phyloP scores from a whole-genome alignment of 2,329 filamentous ascomycete genomes.

The Aspergillus neoniger region DNA sequence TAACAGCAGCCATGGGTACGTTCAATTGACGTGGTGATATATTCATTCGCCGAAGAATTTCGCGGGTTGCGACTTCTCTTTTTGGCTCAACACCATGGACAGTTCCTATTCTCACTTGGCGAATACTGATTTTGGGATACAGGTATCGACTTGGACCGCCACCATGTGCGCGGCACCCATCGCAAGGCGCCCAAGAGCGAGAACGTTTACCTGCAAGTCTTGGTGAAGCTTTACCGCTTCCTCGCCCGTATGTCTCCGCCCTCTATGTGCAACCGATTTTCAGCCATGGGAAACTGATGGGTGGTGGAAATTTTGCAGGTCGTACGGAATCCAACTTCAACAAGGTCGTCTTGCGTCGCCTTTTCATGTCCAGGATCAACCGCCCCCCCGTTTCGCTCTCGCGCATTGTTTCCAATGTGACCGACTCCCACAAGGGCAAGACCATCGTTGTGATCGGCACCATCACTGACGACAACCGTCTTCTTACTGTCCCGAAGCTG shows the following conservation, averaged over 20 bases:
- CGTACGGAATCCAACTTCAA: conserved; percentile 98
- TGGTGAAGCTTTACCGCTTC: conserved; percentile 99
- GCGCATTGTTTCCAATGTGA: conserved; percentile 71
- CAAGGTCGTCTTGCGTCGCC: conserved; percentile 94
- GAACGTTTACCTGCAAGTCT: conserved; percentile 95
- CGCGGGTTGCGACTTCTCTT: not conserved
- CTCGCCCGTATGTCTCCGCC: conserved; percentile 69
- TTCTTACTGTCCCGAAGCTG: conserved; percentile 86
- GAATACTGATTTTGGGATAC: conserved; percentile 22
- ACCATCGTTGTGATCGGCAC: conserved; percentile 93
- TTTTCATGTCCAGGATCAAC: conserved; percentile 99
- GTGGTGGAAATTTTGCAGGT: conserved; percentile 54
- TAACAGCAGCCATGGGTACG: conserved; percentile 50
- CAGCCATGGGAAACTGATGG: conserved; percentile 19
- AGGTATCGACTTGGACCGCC: conserved; percentile 62
- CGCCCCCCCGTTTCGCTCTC: conserved; percentile 92
- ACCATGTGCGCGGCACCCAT: conserved; percentile 69
- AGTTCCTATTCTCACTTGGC: not conserved
- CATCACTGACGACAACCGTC: conserved; percentile 96
- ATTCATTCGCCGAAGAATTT: not conserved
- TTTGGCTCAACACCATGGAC: not conserved
- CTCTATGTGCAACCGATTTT: not conserved
- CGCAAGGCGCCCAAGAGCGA: conserved; percentile 96
- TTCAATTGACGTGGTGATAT: conserved; percentile 8
- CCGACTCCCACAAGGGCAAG: conserved; percentile 64